These are phyloP conservation scores for Volvox carteri DNA, from an alignment of 163 green algal genomes.

Conservation along the genomic window DNA sequence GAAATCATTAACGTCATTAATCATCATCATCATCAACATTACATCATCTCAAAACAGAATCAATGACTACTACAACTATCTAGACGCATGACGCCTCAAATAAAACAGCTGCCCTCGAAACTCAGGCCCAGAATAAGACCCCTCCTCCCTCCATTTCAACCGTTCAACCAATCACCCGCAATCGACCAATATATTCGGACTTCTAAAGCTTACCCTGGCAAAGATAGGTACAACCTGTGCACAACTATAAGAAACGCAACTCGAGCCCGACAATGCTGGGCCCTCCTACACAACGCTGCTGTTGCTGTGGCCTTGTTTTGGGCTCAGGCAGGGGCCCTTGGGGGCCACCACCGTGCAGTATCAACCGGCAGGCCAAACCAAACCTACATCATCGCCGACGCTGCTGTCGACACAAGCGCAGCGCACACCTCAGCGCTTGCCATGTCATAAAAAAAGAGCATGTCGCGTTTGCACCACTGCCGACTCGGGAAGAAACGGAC, in stretches of 20 bases:
- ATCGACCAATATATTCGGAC: no score
- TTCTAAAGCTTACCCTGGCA: no score
- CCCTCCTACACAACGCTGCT: conserved; percentile 9
- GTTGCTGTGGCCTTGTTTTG: not conserved
- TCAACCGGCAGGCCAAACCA: not conserved
- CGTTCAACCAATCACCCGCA: no score
- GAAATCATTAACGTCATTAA: not conserved
- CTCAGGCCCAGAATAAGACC: not conserved
- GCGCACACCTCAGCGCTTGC: not conserved
- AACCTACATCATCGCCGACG: not conserved
- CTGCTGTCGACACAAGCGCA: not conserved
- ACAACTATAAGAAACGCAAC: conserved; percentile 6
- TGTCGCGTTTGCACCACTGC: conserved; percentile 28
- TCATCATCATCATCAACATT: no score
- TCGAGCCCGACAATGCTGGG: not conserved
- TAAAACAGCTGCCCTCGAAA: not conserved
- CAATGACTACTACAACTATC: not conserved
- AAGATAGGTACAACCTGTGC: not conserved
- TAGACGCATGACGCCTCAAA: not conserved
- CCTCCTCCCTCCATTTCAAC: not conserved
- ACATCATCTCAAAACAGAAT: not conserved
- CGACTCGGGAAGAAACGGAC: conserved; percentile 7
- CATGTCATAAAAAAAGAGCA: conserved; percentile 18
- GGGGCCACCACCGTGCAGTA: not conserved
- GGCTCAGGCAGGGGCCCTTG: not conserved